Conservation (phyloP, 2,329 filamentous ascomycete genomes). For the Cladobotryum mycophilum region DNA sequence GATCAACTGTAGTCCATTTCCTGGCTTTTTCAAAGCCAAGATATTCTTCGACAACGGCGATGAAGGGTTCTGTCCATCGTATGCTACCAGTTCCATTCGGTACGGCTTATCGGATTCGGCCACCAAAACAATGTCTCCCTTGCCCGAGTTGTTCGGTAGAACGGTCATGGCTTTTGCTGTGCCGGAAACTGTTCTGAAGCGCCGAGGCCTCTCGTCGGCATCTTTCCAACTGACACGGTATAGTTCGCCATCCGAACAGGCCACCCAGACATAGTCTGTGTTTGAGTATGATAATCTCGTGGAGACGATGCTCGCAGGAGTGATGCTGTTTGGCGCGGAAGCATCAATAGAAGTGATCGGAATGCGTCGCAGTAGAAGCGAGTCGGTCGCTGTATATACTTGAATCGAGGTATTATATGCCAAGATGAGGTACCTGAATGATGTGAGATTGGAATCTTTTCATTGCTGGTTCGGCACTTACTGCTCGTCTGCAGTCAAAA, state of each 20-base stretch:
- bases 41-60: conserved; percentile 28
- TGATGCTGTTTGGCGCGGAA: conserved; percentile 18
- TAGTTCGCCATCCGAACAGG: conserved; percentile 50
- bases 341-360: conserved; percentile 35
- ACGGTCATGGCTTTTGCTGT: conserved; percentile 42
- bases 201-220: conserved; percentile 32
- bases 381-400: conserved; percentile 75
- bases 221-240: conserved; percentile 55
- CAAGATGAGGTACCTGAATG: conserved; percentile 62
- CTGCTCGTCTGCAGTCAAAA: conserved; percentile 56
- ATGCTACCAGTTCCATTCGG: conserved; percentile 38
- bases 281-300: conserved; percentile 33
- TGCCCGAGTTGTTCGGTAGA: conserved; percentile 29
- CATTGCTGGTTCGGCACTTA: conserved; percentile 29
- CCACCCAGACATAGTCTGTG: conserved; percentile 52
- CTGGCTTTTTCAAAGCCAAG: conserved; percentile 30
- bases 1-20: conserved; percentile 35
- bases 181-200: conserved; percentile 36
- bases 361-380: conserved; percentile 70
- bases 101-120: conserved; percentile 35
- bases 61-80: conserved; percentile 29
- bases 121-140: conserved; percentile 41
- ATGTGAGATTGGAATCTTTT: conserved; percentile 12
- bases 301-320: conserved; percentile 33
- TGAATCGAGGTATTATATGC: conserved; percentile 69